Evolutionary conservation across 2,329 filamentous ascomycete species (phyloP).

Genomic region (Apiospora kogelbergensis): DNA sequence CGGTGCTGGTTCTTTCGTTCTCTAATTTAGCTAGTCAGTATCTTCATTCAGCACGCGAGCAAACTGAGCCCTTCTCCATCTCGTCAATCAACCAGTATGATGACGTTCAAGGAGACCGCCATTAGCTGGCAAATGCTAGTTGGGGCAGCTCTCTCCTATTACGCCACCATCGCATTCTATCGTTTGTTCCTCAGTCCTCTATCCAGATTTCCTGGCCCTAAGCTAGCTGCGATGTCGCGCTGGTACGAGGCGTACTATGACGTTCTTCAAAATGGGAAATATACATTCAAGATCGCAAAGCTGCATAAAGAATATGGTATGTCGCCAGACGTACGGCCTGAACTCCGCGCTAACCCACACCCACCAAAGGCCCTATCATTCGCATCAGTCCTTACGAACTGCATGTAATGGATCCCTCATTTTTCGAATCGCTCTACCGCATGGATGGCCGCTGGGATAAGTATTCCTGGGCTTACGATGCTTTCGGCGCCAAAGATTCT

Average conservation of each 20-base stretch:
- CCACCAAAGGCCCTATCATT: slow-evolving; percentile 20
- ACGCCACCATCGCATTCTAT: neutral
- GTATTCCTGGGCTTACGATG: neutral
- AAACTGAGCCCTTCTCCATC: too few relatives aligned
- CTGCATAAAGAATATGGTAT: neutral
- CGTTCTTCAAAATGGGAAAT: neutral
- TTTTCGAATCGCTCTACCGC: slow-evolving; percentile 39
- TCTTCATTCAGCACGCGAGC: too few relatives aligned
- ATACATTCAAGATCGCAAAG: neutral
- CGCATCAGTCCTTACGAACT: slow-evolving; percentile 24
- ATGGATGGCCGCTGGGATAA: slow-evolving; percentile 32
- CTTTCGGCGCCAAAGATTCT: neutral
- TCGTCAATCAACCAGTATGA: too few relatives aligned
- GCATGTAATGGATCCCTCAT: slow-evolving; percentile 22
- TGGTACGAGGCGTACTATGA: slow-evolving; percentile 5
- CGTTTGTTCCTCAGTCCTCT: slow-evolving; percentile 16
- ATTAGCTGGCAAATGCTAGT: too few relatives aligned
- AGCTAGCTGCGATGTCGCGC: slow-evolving; percentile 18
- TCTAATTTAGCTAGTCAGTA: too few relatives aligned
- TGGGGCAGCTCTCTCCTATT: too few relatives aligned
- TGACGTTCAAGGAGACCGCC: too few relatives aligned
- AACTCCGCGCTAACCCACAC: too few relatives aligned
- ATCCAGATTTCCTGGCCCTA: slow-evolving; percentile 21
- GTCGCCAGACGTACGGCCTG: too few relatives aligned
- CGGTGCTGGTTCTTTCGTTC: too few relatives aligned